Percentiles rank a stretch among this genome's conserved stretches.
phyloP scores from a whole-genome alignment of 164 flowering plant species.

The Kingdonia uniflora region DNA sequence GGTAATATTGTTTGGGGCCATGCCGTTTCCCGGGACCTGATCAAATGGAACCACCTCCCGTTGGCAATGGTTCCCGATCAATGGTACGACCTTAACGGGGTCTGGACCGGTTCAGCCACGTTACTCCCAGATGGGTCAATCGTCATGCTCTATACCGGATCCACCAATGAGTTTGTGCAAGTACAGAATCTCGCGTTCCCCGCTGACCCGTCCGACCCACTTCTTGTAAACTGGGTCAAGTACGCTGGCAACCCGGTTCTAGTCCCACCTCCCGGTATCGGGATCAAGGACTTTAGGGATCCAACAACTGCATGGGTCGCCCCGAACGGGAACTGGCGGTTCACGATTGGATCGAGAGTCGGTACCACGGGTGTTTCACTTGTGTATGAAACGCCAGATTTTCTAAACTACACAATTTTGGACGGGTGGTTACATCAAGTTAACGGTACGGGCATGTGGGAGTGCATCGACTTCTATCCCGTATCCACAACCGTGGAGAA shows the following conservation, averaged over 20 bases:
- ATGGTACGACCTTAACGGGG: slow-evolving; percentile 76
- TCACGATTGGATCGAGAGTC: slow-evolving; percentile 57
- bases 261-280: slow-evolving; percentile 60
- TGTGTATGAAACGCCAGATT: slow-evolving; percentile 57
- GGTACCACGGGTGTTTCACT: slow-evolving; percentile 53
- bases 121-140: slow-evolving; percentile 50
- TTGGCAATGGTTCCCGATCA: slow-evolving; percentile 64
- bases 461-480: slow-evolving; percentile 85
- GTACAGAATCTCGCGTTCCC: slow-evolving; percentile 75
- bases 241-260: slow-evolving; percentile 64
- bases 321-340: slow-evolving; percentile 52
- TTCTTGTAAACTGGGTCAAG: slow-evolving; percentile 69
- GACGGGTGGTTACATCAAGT: slow-evolving; percentile 46
- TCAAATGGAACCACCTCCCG: slow-evolving; percentile 78
- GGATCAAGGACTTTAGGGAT: slow-evolving; percentile 57
- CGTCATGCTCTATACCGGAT: slow-evolving; percentile 77
- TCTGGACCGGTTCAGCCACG: slow-evolving; percentile 92
- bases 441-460: slow-evolving; percentile 88
- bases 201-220: slow-evolving; percentile 59
- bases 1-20: slow-evolving; percentile 91
- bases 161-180: slow-evolving; percentile 50
- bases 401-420: slow-evolving; percentile 31
- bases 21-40: slow-evolving; percentile 60
- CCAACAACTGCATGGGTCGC: slow-evolving; percentile 80
- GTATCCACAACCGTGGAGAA: slow-evolving; percentile 25